Percentiles rank a stretch among this genome's conserved stretches.
Conservation (phyloP, 805 yeast species). For the Candida quercuum region DNA sequence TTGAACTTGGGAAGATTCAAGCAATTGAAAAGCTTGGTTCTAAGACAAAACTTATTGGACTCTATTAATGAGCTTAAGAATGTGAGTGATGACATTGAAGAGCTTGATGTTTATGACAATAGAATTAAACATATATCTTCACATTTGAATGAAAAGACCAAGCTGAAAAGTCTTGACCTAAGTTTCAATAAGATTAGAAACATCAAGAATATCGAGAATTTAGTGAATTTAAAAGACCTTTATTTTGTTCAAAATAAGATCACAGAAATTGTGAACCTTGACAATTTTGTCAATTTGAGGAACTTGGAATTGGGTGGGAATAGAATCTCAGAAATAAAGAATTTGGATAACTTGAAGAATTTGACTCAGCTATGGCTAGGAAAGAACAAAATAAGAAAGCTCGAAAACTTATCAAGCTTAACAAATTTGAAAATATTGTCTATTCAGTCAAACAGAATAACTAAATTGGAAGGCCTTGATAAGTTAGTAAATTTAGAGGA, state of each 20-base stretch:
- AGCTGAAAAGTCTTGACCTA: conserved; percentile 63
- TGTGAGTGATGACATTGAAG: conserved; percentile 55
- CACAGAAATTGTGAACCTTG: conserved; percentile 61
- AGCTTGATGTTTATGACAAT: conserved; percentile 88
- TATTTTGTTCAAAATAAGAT: conserved; percentile 90
- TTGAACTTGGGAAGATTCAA: conserved; percentile 53
- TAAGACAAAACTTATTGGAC: conserved; percentile 80
- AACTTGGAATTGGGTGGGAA: conserved; percentile 93
- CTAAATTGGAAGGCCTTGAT: conserved; percentile 78
- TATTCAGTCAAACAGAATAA: conserved; percentile 80
- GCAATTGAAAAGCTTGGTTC: conserved; percentile 53
- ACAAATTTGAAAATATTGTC: conserved; percentile 68
- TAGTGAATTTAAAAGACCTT: conserved; percentile 58
- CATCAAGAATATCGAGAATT: conserved; percentile 68
- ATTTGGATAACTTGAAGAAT: conserved; percentile 46
- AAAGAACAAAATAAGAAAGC: conserved; percentile 64
- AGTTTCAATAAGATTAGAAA: conserved; percentile 87
- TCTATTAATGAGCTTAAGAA: conserved; percentile 67
- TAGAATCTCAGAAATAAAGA: conserved; percentile 54
- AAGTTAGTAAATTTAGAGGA: conserved; percentile 71
- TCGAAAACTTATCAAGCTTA: conserved; percentile 59
- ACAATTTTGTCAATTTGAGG: conserved; percentile 46
- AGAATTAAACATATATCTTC: conserved; percentile 81
- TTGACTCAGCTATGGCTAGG: conserved; percentile 89
- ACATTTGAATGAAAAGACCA: conserved; percentile 53